Percentiles rank a stretch among this genome's conserved stretches.
Conservation (phyloP, 2,329 filamentous ascomycete species). For the Magnaporthiopsis poae region DNA sequence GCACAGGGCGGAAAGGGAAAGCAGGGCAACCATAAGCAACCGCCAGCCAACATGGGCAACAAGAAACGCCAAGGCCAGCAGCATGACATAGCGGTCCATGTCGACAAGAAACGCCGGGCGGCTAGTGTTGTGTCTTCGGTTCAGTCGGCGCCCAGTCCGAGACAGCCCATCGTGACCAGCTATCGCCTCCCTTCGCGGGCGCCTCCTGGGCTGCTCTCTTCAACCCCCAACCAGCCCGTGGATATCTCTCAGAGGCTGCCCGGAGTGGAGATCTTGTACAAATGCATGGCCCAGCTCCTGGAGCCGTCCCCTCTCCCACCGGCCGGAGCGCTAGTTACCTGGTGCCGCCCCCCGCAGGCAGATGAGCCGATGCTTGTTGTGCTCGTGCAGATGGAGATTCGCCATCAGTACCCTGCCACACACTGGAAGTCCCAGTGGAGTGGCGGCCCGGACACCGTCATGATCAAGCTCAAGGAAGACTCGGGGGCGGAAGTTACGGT, state of each 20-base stretch:
- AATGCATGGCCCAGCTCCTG: background rate
- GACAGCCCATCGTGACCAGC: background rate
- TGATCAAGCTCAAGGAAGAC: background rate
- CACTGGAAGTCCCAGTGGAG: background rate
- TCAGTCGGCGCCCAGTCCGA: background rate
- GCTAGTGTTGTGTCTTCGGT: background rate
- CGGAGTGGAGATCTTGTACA: background rate
- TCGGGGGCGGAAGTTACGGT: background rate
- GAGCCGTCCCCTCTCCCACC: no score
- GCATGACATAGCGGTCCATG: background rate
- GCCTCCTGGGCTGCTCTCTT: background rate
- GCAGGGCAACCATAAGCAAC: background rate
- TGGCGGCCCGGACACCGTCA: background rate
- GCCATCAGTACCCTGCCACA: background rate
- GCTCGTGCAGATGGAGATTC: background rate
- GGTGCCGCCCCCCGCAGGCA: background rate
- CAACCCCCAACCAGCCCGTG: background rate
- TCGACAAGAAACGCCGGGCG: background rate
- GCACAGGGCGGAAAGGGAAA: background rate
- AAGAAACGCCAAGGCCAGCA: background rate
- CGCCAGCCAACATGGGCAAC: background rate
- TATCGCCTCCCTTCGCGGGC: background rate
- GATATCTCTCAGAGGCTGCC: background rate
- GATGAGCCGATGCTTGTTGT: background rate
- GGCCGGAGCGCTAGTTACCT: background rate